Base-by-base conservation (phyloP, 306 rosid species). In the Rubus idaeus region DNA sequence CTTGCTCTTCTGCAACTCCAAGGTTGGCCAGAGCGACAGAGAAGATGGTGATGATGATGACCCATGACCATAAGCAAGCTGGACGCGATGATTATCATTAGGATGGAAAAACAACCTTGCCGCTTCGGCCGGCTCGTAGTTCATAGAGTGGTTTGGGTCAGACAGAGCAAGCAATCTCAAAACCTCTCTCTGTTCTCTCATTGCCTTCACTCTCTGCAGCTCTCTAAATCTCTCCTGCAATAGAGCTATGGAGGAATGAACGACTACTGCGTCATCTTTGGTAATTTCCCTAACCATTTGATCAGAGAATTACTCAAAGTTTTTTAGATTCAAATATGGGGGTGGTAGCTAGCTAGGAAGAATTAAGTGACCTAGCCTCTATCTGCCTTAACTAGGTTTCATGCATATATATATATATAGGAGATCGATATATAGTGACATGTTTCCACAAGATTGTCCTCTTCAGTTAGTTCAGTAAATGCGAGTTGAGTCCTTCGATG, bases 201-300 rank as follows among this genome's bases (percentile, higher is more conserved):
- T 90, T 76, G 90, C 91, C 80, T 91, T 96, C 77, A 81, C 92
- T 87, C 91, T 96, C 79, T 92, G 89, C 37, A 96, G 65, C 75
- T 91, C 86, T 70, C 91, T 86, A 63, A 96, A 96, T 81, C 98
- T 91, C 86, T 96, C 96, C 84, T 92, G 99, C 58, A 96, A 80
- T 47, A 96, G 81, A 75, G 91, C 90, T 83, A 93, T 88, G 73
- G 99, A 92, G 70, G 97, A 92, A 77, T 71, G 86, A 80, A 79
- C 46, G 20, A 65, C 79, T 39, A 63, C 77, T 30, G 77, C 68
- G 12, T 75, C 68, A 41, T 85, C 87, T 17, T 87, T 85, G 66
- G 46, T 83, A 12, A 61, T 64, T 78, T 89, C 88, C 81, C 84
- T 83, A 7, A 90, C 84, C 97, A 90, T 87, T 57, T 50, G 23